Percentiles rank a stretch among this genome's conserved stretches.
phyloP scores from a whole-genome alignment of 2,329 filamentous ascomycete species.

The Lecanicillium sp. region DNA sequence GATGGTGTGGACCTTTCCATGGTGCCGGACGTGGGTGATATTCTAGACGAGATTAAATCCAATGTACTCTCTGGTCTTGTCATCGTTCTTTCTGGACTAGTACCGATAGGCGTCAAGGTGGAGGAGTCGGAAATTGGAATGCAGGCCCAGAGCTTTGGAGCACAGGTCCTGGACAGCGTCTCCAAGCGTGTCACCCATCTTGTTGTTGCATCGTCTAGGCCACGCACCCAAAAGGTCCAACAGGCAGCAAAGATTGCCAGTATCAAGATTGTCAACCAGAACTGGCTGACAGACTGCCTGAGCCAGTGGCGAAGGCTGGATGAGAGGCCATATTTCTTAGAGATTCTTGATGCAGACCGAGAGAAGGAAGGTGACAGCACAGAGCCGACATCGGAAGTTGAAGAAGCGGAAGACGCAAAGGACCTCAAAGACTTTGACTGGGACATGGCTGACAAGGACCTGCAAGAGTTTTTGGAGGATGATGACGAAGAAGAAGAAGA shows the following conservation, averaged over 20 bases:
- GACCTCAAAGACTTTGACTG: constrained; percentile 53
- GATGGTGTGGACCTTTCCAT: constrained; percentile 36
- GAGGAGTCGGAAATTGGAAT: constrained; percentile 78
- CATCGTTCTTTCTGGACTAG: constrained; percentile 84
- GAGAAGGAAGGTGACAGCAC: constrained; percentile 24
- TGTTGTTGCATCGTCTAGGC: constrained; percentile 61
- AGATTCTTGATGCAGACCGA: constrained; percentile 64
- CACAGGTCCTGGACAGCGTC: constrained; percentile 50
- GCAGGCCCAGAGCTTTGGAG: constrained; percentile 83
- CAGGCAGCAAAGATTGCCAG: constrained; percentile 71
- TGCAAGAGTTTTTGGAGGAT: constrained; percentile 63
- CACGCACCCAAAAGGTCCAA: constrained; percentile 83
- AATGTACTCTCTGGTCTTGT: constrained; percentile 66
- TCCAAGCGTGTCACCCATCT: constrained; percentile 63
- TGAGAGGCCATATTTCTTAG: constrained; percentile 69
- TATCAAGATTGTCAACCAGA: constrained; percentile 85
- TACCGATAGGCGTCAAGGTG: constrained; percentile 74
- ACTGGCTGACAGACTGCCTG: constrained; percentile 83
- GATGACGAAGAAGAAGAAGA: constrained; percentile 30
- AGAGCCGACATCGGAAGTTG: constrained; percentile 22
- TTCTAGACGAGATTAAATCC: constrained; percentile 77
- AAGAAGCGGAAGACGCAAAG: constrained; percentile 26
- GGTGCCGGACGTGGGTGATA: constrained; percentile 76
- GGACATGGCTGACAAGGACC: constrained; percentile 59
- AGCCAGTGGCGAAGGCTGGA: constrained; percentile 75